Conservation (phyloP, 2,329 filamentous ascomycete genomes). For the Berkeleyomyces rouxiae region DNA sequence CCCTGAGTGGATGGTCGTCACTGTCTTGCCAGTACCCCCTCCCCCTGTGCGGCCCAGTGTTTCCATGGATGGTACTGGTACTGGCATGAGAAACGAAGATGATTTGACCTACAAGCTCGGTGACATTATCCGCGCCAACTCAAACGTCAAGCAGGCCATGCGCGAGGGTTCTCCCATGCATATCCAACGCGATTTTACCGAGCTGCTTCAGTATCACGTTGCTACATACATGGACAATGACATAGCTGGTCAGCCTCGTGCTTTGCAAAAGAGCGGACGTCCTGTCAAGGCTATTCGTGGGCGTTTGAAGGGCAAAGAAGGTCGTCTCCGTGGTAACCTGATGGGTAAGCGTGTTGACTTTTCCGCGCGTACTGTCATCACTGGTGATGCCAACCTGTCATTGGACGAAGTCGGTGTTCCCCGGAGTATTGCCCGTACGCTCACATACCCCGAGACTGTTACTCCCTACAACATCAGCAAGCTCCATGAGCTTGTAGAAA, state of each 20-base stretch:
- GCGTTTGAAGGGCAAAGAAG: conserved; percentile 97
- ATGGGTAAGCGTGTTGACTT: conserved; percentile 99
- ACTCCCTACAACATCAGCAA: conserved; percentile 96
- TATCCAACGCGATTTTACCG: conserved; percentile 79
- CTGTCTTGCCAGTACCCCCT: conserved; percentile 84
- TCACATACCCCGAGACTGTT: conserved; percentile 95
- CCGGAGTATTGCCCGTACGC: conserved; percentile 73
- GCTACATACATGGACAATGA: conserved; percentile 99
- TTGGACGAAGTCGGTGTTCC: conserved; percentile 96
- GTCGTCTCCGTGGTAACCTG: conserved; percentile 90
- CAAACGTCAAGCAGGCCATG: conserved; percentile 80
- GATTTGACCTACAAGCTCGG: conserved; percentile 98
- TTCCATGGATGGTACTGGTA: conserved; percentile 85
- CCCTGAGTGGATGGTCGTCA: conserved; percentile 96
- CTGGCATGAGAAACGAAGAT: conserved; percentile 88
- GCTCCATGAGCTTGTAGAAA: conserved; percentile 74
- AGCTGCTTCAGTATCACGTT: conserved; percentile 88
- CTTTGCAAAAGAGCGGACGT: conserved; percentile 89
- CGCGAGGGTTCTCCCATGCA: conserved; percentile 84
- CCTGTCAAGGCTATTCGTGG: conserved; percentile 94
- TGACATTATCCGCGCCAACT: conserved; percentile 95
- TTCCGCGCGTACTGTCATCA: conserved; percentile 98
- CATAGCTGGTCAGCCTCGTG: conserved; percentile 86
- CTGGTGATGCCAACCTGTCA: conserved; percentile 90
- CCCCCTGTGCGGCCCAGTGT: conserved; percentile 94